Conservation (phyloP, 2,329 filamentous ascomycete genomes). For the Aspergillus sp. region DNA sequence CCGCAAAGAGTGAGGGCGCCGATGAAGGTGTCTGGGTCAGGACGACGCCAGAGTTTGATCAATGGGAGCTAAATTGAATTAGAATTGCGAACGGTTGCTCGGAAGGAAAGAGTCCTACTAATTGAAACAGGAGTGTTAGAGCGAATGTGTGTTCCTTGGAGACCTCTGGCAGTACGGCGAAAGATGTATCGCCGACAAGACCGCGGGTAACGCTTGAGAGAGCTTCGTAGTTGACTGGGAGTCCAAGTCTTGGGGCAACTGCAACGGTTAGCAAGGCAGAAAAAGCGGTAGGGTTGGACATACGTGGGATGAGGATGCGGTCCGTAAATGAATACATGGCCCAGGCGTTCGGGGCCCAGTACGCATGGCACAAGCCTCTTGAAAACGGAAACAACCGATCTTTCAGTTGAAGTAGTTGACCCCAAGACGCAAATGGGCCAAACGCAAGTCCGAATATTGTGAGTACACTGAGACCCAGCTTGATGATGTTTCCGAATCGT, state of each 20-base stretch:
- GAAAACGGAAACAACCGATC: conserved; percentile 91
- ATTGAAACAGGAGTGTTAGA: conserved; percentile 79
- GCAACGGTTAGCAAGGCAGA: conserved; percentile 32
- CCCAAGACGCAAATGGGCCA: conserved; percentile 79
- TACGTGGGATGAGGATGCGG: conserved; percentile 76
- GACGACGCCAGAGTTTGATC: conserved; percentile 74
- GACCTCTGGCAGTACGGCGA: conserved; percentile 88
- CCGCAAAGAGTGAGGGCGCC: conserved; percentile 88
- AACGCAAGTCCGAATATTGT: conserved; percentile 77
- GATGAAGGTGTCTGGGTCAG: conserved; percentile 86
- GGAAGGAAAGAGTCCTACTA: conserved; percentile 43
- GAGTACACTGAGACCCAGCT: conserved; percentile 72
- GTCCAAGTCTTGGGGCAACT: conserved; percentile 80
- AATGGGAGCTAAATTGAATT: conserved; percentile 60
- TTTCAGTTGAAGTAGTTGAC: conserved; percentile 80
- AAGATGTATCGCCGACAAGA: conserved; percentile 88
- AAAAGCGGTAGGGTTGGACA: conserved; percentile 31
- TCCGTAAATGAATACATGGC: conserved; percentile 93
- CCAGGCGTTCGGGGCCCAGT: conserved; percentile 98
- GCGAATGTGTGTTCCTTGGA: conserved; percentile 76
- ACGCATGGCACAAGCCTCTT: conserved; percentile 90
- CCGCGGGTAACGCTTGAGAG: conserved; percentile 88
- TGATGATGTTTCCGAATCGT: conserved; percentile 74
- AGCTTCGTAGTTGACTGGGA: conserved; percentile 71
- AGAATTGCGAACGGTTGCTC: conserved; percentile 17